Evolutionary conservation across 495 filamentous ascomycete species (phyloP).

Genomic region (Oidiodendron maius): DNA sequence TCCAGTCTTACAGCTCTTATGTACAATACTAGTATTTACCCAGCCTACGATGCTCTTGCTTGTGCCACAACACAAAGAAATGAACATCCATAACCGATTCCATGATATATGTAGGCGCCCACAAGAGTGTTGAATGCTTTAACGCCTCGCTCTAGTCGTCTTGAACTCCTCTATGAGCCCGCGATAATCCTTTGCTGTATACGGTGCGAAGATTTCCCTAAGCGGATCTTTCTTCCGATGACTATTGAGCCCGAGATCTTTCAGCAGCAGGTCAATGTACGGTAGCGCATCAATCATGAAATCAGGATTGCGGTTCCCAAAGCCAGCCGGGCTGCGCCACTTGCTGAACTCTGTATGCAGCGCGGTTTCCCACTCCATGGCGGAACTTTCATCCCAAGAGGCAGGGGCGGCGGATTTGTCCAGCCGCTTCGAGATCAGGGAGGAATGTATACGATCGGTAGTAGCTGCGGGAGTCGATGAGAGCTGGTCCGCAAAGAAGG

Average conservation of each 20-base stretch:
- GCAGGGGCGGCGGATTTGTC: no score
- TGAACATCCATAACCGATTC: no score
- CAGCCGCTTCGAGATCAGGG: no score
- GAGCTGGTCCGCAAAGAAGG: conserved; percentile 44
- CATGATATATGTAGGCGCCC: no score
- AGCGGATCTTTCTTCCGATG: not conserved
- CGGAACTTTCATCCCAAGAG: no score
- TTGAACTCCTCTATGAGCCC: not conserved
- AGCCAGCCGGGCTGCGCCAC: conserved; percentile 34
- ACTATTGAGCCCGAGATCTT: conserved; percentile 15
- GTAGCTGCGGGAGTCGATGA: not conserved
- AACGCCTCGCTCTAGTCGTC: no score
- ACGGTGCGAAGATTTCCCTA: not conserved
- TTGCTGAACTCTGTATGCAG: not conserved
- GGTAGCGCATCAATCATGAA: conserved; percentile 70
- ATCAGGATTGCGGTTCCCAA: conserved; percentile 58
- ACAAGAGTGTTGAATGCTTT: no score
- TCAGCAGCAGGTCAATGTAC: conserved; percentile 51
- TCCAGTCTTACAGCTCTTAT: no score
- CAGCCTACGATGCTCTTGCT: no score
- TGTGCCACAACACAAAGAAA: no score
- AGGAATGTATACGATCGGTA: not conserved
- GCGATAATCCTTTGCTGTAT: not conserved
- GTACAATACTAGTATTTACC: no score
- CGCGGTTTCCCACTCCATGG: no score